Evolutionary conservation across 2,329 filamentous ascomycete genomes (phyloP), one percentile per base, ranked within the genome.

Genomic region (Pezicula rhizophila): DNA sequence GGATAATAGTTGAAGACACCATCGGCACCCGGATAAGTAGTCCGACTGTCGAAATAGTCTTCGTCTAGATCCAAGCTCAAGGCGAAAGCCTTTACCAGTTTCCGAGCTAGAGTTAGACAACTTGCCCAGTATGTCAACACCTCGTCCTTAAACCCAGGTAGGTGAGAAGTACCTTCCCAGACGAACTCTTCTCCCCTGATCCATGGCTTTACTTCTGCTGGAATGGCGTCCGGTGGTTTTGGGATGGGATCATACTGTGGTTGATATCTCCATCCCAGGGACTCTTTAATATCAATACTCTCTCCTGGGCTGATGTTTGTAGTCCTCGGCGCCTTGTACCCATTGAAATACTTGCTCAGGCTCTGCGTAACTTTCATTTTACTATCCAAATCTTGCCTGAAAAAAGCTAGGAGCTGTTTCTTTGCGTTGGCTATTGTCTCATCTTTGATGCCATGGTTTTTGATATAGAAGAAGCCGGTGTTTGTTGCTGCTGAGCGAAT

Each of bases 31-130:
- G 79, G 79, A 53, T 76, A 72, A 0, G 69, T 73, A 15, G 74
- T 72, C 46, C 78, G 73, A 3, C 65, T 64, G 51, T 82, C 78
- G 57, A 82, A 82, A 47, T 76, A 75, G 31, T 70, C 58, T 56
- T 83, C 79, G 0, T 72, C 68, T 3, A 82, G 64, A 10, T 71
- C 70, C 2, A 83, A 67, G 4, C 73, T 73, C 2, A 84, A 66
- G 0, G 79, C 78, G 55, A 84, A 80, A 6, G 72, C 64, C 4
- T 68, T 66, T 2, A 78, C 70, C 28, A 83, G 60, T 33, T 67
- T 70, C 18, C 79, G 68, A 1, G 78, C 73, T 1, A 83, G 66
- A 0, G 55, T 65, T 10, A 83, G 65, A 34, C 74, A 75, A 6
- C 67, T 62, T 17, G 64, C 59, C 68, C 74, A 79, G 57, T 80